Evolutionary conservation across 2,329 filamentous ascomycete genomes (phyloP), one percentile per base, ranked within the genome.

Genomic region (Anthostomella pinea): DNA sequence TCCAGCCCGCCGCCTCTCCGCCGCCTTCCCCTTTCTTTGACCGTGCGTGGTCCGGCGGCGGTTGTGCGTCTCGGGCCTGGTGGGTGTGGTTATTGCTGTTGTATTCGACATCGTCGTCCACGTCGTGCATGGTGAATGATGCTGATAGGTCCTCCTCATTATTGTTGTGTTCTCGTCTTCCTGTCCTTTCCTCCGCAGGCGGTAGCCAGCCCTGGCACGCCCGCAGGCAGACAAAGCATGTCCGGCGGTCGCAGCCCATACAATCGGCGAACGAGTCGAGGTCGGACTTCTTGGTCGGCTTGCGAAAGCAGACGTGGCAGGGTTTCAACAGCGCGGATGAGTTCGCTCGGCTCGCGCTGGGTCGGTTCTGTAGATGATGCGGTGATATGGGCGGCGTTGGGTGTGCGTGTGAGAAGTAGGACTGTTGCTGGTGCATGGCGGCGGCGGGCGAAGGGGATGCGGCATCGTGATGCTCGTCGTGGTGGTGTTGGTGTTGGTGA

Each of bases 151-250:
- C 54, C 39, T 67, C 60, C 35, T 64, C 54, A 30, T n/a, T n/a
- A n/a, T n/a, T n/a, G n/a, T n/a, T n/a, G n/a, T n/a, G n/a, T 64
- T 60, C 6, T 43, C 39, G 11, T 45, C 47, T 11, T 46, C 38
- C n/a, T 45, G 25, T 16, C 27, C 26, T 6, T 43, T 23, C 33
- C 2, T 38, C 14, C 15, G 33, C 8, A 30, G 40, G 16, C 7
- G 50, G 44, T 24, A 63, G 64, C 67, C 70, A 73, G 2, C 75
- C 75, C 9, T 72, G 64, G 49, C 83, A 87, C 47, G 77, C 66
- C 17, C 83, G 66, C 28, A 84, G 74, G 56, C 83, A 87, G n/a
- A 87, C 69, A 52, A 75, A 85, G 56, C 83, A 87, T 1, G 81
- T 77, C 26, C 80, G 69, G 44, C 74, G 65, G 8, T 70, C 67